Percentiles rank a stretch among this genome's conserved stretches.
These are phyloP conservation scores for Solanum tacnaense DNA, from an alignment of 257 asterid genomes.

Conservation along the genomic window DNA sequence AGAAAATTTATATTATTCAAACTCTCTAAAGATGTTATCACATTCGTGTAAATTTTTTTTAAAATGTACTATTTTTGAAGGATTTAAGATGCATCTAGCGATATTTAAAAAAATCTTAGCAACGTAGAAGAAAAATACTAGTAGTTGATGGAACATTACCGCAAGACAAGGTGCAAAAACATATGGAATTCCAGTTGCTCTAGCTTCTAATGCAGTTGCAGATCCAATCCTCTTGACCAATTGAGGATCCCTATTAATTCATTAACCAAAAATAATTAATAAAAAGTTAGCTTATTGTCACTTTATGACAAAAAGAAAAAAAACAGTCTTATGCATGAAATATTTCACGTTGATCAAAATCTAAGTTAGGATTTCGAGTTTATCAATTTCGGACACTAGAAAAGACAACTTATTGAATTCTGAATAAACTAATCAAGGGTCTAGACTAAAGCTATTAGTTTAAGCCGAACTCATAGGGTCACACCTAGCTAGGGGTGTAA, in stretches of 20 bases:
- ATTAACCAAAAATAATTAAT: not conserved
- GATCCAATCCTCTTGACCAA: conserved; percentile 9
- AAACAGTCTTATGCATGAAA: fast-evolving
- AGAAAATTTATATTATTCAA: not conserved
- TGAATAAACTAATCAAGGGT: not conserved
- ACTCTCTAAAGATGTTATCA: not conserved
- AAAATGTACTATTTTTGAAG: no score
- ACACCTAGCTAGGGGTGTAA: not conserved
- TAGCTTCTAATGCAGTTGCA: conserved; percentile 15
- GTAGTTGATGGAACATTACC: not conserved
- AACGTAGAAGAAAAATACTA: no score
- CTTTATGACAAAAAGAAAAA: not conserved
- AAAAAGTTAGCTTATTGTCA: not conserved
- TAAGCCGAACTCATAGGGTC: not conserved
- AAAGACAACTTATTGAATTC: not conserved
- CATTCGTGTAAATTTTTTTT: no score
- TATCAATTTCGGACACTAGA: not conserved
- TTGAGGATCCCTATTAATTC: conserved; percentile 9
- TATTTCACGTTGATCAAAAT: not conserved
- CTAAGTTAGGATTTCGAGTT: not conserved
- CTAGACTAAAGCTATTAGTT: not conserved
- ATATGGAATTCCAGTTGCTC: conserved; percentile 16
- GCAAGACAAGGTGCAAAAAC: conserved; percentile 16
- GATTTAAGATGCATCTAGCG: fast-evolving
- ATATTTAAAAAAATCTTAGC: no score